Evolutionary conservation across 176 grass and related monocot genomes (phyloP).

Genomic region (maize (Zea mays)): Zm-B73-REFERENCE-NAM-5.0 NC_050100.1:212141501-212142000

Average conservation of each 20-base stretch:
- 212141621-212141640: background rate
- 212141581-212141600: background rate
- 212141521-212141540: background rate
- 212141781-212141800: background rate
- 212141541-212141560: background rate
- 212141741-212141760: slow-evolving; percentile 6
- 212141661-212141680: background rate
- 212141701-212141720: background rate
- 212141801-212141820: background rate
- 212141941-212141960: too few relatives aligned
- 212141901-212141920: too few relatives aligned
- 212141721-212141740: background rate
- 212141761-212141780: background rate
- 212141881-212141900: too few relatives aligned
- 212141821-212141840: too few relatives aligned
- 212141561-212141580: background rate
- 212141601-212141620: slow-evolving; percentile 5
- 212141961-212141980: too few relatives aligned
- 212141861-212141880: too few relatives aligned
- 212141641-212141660: background rate
- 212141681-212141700: background rate
- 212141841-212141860: too few relatives aligned
- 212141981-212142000: too few relatives aligned
- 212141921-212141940: too few relatives aligned
- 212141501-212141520: background rate